Conservation (phyloP, 164 flowering plant species). For the Vitis amurensis region DNA sequence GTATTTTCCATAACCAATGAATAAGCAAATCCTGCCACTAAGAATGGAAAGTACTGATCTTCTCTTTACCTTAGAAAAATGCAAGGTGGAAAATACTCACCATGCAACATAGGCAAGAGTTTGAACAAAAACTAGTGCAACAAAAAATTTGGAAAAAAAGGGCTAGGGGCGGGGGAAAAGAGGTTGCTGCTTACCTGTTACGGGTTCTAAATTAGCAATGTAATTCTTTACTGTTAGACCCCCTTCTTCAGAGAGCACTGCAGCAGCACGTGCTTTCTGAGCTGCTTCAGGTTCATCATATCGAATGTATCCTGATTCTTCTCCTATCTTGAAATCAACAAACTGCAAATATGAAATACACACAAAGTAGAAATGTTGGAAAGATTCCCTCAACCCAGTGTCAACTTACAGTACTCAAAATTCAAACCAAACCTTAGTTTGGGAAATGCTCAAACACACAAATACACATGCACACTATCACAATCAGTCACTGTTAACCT, state of each 20-base stretch:
- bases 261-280: conserved; percentile 94
- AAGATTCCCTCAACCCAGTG: not conserved
- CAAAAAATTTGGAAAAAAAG: too few relatives aligned
- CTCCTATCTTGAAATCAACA: conserved; percentile 80
- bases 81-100: not conserved
- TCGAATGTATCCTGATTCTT: conserved; percentile 74
- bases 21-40: too few relatives aligned
- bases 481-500: too few relatives aligned
- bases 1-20: too few relatives aligned
- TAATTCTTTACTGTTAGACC: conserved; percentile 76
- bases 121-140: not conserved
- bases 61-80: too few relatives aligned
- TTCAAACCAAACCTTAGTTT: too few relatives aligned
- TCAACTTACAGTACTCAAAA: too few relatives aligned
- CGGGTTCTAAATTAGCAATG: conserved; percentile 71
- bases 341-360: conserved; percentile 40
- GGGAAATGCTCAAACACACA: too few relatives aligned
- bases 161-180: not conserved
- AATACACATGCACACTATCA: too few relatives aligned
- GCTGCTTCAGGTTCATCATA: conserved; percentile 79
- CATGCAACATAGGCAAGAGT: not conserved
- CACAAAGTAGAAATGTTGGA: not conserved
- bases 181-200: conserved; percentile 53
- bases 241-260: conserved; percentile 69
- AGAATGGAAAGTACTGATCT: too few relatives aligned